These are phyloP conservation scores for Beauveria sp. DNA, from an alignment of 2,329 filamentous ascomycete species.

Conservation along the genomic window DNA sequence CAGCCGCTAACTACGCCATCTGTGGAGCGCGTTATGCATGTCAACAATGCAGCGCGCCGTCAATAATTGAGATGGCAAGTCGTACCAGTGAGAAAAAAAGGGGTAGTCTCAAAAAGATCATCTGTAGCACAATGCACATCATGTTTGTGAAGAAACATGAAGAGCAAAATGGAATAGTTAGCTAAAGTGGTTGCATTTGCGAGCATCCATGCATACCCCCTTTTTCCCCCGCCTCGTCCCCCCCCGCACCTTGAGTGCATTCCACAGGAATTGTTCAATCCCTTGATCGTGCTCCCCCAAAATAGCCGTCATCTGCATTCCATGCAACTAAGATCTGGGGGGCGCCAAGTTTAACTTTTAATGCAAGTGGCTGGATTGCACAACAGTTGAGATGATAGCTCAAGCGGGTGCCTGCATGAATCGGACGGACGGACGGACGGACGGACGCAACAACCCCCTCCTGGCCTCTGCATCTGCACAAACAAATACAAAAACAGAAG, in stretches of 20 bases:
- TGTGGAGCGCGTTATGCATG: constrained; percentile 8
- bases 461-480: not conserved
- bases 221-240: too few species aligned
- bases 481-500: too few species aligned
- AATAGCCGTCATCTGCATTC: too few species aligned
- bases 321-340: too few species aligned
- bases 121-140: constrained; percentile 8
- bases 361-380: not conserved
- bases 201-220: too few species aligned
- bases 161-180: not conserved
- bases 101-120: not conserved
- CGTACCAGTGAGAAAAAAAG: not conserved
- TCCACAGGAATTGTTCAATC: not conserved
- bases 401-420: too few species aligned
- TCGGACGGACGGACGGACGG: too few species aligned
- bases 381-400: too few species aligned
- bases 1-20: not conserved
- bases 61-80: too few species aligned
- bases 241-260: too few species aligned
- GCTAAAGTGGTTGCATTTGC: not conserved
- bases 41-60: constrained; percentile 8
- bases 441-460: too few species aligned
- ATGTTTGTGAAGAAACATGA: not conserved
- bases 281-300: not conserved
- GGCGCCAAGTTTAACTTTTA: too few species aligned